These are phyloP conservation scores for Fusarium robinianum DNA, from an alignment of 2,329 filamentous ascomycete species.

Conservation along the genomic window DNA sequence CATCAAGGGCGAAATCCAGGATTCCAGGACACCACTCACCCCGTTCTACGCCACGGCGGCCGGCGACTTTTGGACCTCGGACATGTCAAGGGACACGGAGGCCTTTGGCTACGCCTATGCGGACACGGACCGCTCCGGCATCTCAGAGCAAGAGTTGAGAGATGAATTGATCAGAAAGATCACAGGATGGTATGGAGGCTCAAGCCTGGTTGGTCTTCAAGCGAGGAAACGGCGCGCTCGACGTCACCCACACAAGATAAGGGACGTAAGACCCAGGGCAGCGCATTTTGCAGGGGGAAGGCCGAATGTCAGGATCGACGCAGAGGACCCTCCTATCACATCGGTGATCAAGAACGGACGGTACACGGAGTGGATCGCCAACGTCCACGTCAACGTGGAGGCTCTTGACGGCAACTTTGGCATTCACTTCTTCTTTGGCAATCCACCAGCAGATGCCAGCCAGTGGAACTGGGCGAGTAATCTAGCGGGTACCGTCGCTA, in stretches of 20 bases:
- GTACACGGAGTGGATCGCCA: constrained; percentile 70
- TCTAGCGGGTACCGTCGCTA: constrained; percentile 64
- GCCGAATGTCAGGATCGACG: constrained; percentile 37
- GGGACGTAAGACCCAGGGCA: not conserved
- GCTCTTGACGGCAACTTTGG: constrained; percentile 63
- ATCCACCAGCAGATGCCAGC: constrained; percentile 48
- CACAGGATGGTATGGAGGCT: constrained; percentile 53
- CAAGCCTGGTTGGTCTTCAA: constrained; percentile 37
- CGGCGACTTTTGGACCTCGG: constrained; percentile 71
- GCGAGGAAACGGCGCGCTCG: constrained; percentile 3
- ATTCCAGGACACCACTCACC: constrained; percentile 61
- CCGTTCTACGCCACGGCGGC: constrained; percentile 66
- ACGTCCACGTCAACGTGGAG: constrained; percentile 64
- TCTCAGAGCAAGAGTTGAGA: constrained; percentile 35
- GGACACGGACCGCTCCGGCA: constrained; percentile 52
- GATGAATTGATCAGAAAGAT: constrained; percentile 50
- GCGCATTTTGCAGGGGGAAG: constrained; percentile 5
- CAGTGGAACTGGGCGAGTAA: constrained; percentile 59
- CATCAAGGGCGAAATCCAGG: constrained; percentile 56
- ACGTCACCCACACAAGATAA: not conserved
- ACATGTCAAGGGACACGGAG: constrained; percentile 60
- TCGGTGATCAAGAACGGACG: constrained; percentile 45
- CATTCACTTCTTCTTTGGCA: constrained; percentile 71
- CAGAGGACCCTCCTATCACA: constrained; percentile 28
- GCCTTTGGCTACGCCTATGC: constrained; percentile 76